Evolutionary conservation across 1,139 yeast species (phyloP), one percentile per base, ranked within the genome.

Genomic region (Hansenula sp.): DNA sequence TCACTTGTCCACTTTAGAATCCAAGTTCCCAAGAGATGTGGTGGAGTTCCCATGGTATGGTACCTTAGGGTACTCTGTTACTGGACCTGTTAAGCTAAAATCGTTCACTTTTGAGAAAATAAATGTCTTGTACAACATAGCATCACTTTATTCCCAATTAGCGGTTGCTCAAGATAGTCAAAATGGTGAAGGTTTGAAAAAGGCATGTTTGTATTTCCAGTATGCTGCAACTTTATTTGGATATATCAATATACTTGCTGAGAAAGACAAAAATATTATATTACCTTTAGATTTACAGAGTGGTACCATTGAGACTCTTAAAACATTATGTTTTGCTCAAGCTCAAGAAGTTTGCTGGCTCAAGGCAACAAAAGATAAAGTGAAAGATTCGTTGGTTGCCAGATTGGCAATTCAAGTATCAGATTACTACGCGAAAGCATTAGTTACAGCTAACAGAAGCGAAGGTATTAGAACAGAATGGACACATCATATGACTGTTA

Each of bases 291-390:
- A 73, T 37, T 54, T 79, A 13, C 73, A 73, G 36, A 37, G 47
- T 1, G 65, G 65, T n/a, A 68, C 77, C 0, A 50, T 77, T 13
- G 61, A 62, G 8, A 62, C 75, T 3, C 54, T 80, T 33, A 53
- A 67, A 29, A 45, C 44, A n/a, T 51, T 88, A 19, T 76, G 78
- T 75, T 57, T 85, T 31, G 95, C 95, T 0, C 95, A 88, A 53
- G 94, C 96, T 0, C 96, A 89, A 59, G 97, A 90, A 56, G 71
- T 78, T 11, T 79, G 83, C 41, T 89, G 96, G 96, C 79, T 75
- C 38, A 81, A 81, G 53, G 90, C 96, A 0, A 62, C 75, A 1
- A 59, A 65, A 29, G 73, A 72, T n/a, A 65, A 68, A 4, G 60
- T 79, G 55, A 83, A 81, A 53, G 79, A 84, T 55, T 66, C 82